Base-by-base conservation (phyloP, 116 monocot species). In the Zostera marina region DNA sequence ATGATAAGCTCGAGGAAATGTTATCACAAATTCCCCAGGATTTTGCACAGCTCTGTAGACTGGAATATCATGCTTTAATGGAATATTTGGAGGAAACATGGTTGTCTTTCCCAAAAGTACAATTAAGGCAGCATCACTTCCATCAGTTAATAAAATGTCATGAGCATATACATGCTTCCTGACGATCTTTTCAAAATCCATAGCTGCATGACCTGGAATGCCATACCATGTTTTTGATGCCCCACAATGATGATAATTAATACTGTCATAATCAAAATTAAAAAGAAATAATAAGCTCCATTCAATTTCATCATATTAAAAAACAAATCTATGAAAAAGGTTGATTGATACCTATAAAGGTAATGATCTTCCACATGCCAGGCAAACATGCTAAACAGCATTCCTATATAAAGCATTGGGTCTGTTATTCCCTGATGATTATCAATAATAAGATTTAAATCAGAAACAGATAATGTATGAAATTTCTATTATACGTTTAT, bases 281-380 rank as follows among this genome's bases (percentile, higher is more conserved):
- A 15, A 58, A 8, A 47, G 62, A 26, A 25, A n/a, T 47, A 13
- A 13, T 11, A 7, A 24, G 45, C 8, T 14, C 26, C 15, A 47
- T 49, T n/a, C 11, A 9, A 47, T 63, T 14, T 16, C 45, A 41
- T 7, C 13, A 42, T 11, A 3, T 3, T 47, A 58, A 58, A 58
- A 41, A 14, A n/a, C 8, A 11, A 40, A 66, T 3, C 17, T 13
- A 3, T 5, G 13, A 55, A 9, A 22, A 11, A 63, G 8, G 12
- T 26, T 22, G 15, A 4, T 47, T 7, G 4, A 41, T 72, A 91
- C 99, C 99, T 99, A 68, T 99, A 99, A 38, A 99, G 61, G 66
- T 83, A 99, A 61, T 99, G 99, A 70, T 99, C 99, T 79, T 99
- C 99, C 41, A 99, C 99, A 77, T 91, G 99, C 99, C 99, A 99